Conservation (phyloP, 2,329 filamentous ascomycete genomes). For the Xylaria sp. region DNA sequence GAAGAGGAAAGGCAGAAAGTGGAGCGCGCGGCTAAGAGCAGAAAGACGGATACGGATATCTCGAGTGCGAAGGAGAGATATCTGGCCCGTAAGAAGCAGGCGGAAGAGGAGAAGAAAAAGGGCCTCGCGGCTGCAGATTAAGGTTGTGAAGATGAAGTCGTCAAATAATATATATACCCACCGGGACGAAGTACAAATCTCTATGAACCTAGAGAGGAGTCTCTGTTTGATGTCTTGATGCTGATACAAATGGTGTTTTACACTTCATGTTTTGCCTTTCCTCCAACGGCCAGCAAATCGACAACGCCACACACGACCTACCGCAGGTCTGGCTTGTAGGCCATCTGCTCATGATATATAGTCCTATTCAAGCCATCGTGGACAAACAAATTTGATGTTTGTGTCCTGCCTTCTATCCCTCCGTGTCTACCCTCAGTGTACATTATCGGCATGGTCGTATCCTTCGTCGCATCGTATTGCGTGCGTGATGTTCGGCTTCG, state of each 20-base stretch:
- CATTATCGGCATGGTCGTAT: neutral
- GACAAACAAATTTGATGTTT: neutral
- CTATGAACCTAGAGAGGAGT: neutral
- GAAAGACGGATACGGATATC: constrained; percentile 81
- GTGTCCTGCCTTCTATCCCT: neutral
- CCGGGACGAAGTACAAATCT: constrained; percentile 3
- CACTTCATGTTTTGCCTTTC: constrained; percentile 39
- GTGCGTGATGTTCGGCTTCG: neutral
- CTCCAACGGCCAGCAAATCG: neutral
- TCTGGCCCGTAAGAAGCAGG: constrained; percentile 78
- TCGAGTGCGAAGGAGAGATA: constrained; percentile 83
- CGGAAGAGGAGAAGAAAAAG: constrained; percentile 72
- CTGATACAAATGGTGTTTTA: constrained; percentile 40
- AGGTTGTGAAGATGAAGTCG: constrained; percentile 1
- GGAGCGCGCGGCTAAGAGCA: constrained; percentile 76
- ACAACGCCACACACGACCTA: neutral
- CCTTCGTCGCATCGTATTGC: constrained; percentile 1
- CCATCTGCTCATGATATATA: neutral
- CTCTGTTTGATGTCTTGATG: constrained; percentile 20
- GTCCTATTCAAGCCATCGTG: neutral
- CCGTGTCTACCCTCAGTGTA: neutral
- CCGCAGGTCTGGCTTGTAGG: neutral
- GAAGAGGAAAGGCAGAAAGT: constrained; percentile 70
- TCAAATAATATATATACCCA: constrained; percentile 35
- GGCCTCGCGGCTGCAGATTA: constrained; percentile 24